Base-by-base conservation (phyloP, 2,329 filamentous ascomycete species). In the Penicillium sp. region DNA sequence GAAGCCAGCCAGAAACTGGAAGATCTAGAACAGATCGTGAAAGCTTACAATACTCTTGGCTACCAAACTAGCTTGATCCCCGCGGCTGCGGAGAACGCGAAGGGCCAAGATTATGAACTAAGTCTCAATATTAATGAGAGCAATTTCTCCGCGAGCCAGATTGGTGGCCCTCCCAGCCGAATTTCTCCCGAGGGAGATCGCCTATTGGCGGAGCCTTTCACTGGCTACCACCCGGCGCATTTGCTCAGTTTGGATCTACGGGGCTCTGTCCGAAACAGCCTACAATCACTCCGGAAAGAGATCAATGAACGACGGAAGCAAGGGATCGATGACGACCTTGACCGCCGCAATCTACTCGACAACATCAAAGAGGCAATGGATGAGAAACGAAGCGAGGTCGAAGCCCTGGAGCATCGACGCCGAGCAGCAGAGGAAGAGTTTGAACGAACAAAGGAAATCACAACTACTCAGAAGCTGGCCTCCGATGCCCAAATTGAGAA, bases 341-440 rank as follows among this genome's bases (percentile, higher is more conserved):
- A 94, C 71, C 92, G 96, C 65, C 90, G 96, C 69, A 94, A 97
- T 73, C 82, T 96, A 62, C 85, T 99, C 10, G 93, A 97, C 73
- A 91, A 90, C 66, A 93, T 97, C 73, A 94, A 94, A 74, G 95
- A 99, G 77, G 92, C 93, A 17, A 94, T 99, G 75, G 93, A 97
- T 72, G 93, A 99, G 77, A 97, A 96, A 79, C 85, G 89, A 61
- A 89, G 88, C 64, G 94, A 99, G 73, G 91, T 99, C 19, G 93
- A 97, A 72, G 90, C 91, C 4, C 81, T 99, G 17, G 90, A 93
- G 66, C 93, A 97, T 75, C 86, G 90, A 43, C 90, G 96, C 46
- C 86, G 90, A 35, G 90, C 90, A 19, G 93, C 93, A 0, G 90
- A 96, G 73, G 91, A 96, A 69, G 93, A 97, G 72, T 95, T 96